phyloP scores from a whole-genome alignment of 1,139 yeast genomes.

The Kluyveromyces marxianus region DNA sequence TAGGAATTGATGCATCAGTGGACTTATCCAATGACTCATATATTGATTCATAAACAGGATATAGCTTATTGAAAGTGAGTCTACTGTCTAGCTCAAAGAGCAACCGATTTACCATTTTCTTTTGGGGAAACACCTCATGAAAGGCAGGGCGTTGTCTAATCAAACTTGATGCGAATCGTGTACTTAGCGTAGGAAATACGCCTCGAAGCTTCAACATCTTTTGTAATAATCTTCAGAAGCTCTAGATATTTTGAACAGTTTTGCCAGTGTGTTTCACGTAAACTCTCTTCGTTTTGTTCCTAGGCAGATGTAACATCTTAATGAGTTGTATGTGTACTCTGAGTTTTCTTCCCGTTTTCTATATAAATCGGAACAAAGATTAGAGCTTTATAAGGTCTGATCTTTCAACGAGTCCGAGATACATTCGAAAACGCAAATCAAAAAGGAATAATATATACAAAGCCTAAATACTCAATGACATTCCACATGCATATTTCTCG shows the following conservation, averaged over 20 bases:
- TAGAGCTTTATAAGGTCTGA: no score
- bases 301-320: no score
- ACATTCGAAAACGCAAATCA: no score
- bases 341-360: no score
- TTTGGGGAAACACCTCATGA: conserved; percentile 48
- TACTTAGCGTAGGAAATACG: neutral
- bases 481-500: neutral
- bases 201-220: neutral
- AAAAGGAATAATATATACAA: no score
- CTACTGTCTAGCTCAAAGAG: conserved; percentile 61
- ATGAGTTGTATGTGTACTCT: no score
- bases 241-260: no score
- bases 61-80: conserved; percentile 44
- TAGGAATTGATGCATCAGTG: conserved; percentile 36
- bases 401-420: no score
- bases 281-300: no score
- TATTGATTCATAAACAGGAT: conserved; percentile 45
- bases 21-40: conserved; percentile 38
- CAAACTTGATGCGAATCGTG: neutral
- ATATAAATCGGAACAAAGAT: no score
- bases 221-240: no score
- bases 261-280: no score
- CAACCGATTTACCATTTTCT: conserved; percentile 47
- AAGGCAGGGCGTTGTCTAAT: conserved; percentile 37
- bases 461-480: neutral